Evolutionary conservation across 345 rosid species (phyloP).

Genomic region (Aquilaria malaccensis): DNA sequence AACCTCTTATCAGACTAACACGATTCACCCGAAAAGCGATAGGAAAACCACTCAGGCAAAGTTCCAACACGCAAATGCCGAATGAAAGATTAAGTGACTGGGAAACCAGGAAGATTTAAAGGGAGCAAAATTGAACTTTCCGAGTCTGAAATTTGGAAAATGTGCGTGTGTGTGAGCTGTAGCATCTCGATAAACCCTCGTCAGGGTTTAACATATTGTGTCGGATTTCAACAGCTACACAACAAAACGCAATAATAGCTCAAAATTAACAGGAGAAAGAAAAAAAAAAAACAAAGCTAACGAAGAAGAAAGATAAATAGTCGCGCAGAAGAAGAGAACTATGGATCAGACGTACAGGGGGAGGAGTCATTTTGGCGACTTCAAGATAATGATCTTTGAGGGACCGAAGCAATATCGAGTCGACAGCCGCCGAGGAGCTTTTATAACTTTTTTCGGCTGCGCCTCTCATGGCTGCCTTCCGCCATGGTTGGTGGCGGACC

Average conservation of each 20-base stretch:
- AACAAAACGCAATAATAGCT: slow-evolving; percentile 2
- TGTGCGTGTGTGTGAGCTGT: too few species aligned
- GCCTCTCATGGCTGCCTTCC: slow-evolving; percentile 24
- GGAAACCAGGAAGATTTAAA: too few species aligned
- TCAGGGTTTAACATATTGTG: slow-evolving; percentile 1
- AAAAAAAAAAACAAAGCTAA: not conserved
- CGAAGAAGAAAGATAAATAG: not conserved
- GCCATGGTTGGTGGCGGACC: slow-evolving; percentile 30
- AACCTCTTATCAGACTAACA: too few species aligned
- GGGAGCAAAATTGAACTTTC: too few species aligned
- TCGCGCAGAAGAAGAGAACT: slow-evolving; percentile 1
- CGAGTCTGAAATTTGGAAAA: too few species aligned
- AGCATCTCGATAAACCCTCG: not conserved
- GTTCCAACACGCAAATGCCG: too few species aligned
- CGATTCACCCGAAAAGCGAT: too few species aligned
- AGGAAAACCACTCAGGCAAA: too few species aligned
- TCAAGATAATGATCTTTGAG: slow-evolving; percentile 90
- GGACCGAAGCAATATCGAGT: slow-evolving; percentile 76
- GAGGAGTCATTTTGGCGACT: slow-evolving; percentile 85
- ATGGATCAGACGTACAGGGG: slow-evolving; percentile 45
- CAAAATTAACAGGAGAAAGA: too few species aligned
- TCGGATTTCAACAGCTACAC: not conserved
- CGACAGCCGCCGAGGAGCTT: slow-evolving; percentile 37
- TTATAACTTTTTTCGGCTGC: slow-evolving; percentile 14
- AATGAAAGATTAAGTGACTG: too few species aligned